Conservation (phyloP, 495 filamentous ascomycete genomes). For the Aspergillus biplanus region DNA sequence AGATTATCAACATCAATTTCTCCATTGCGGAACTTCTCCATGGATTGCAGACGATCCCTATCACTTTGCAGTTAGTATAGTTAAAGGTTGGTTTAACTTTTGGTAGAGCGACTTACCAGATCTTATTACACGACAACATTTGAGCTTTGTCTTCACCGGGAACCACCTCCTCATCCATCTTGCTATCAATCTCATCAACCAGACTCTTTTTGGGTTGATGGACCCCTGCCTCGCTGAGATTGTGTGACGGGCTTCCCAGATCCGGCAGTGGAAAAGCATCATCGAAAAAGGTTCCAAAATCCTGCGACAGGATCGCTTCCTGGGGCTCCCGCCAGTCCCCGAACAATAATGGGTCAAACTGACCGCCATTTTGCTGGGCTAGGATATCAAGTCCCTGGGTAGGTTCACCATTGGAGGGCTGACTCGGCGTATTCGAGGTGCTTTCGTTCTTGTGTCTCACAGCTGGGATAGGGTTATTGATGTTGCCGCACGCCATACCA, state of each 20-base stretch:
- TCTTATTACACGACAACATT: conserved; percentile 83
- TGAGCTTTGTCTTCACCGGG: conserved; percentile 65
- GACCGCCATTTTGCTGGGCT: conserved; percentile 80
- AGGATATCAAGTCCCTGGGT: conserved; percentile 70
- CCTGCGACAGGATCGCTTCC: conserved; percentile 69
- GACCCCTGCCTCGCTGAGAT: conserved; percentile 52
- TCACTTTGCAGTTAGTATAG: conserved; percentile 28
- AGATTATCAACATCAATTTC: conserved; percentile 92
- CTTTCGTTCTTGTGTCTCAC: conserved; percentile 39
- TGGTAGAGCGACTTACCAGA: conserved; percentile 68
- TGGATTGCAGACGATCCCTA: conserved; percentile 91
- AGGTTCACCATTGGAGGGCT: conserved; percentile 24
- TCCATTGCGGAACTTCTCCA: conserved; percentile 82
- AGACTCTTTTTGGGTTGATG: conserved; percentile 67
- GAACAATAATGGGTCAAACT: conserved; percentile 92
- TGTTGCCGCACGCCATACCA: conserved; percentile 72
- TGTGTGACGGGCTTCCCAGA: conserved; percentile 74
- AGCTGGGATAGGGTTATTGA: conserved; percentile 67
- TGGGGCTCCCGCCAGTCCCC: conserved; percentile 92
- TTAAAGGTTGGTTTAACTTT: conserved; percentile 5
- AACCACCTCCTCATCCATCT: conserved; percentile 67
- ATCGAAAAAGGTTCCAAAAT: conserved; percentile 80
- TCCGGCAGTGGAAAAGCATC: conserved; percentile 82
- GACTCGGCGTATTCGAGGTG: conserved; percentile 32
- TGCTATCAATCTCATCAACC: conserved; percentile 71